Evolutionary conservation across 345 rosid genomes (phyloP).

Genomic region (Theobroma cacao): DNA sequence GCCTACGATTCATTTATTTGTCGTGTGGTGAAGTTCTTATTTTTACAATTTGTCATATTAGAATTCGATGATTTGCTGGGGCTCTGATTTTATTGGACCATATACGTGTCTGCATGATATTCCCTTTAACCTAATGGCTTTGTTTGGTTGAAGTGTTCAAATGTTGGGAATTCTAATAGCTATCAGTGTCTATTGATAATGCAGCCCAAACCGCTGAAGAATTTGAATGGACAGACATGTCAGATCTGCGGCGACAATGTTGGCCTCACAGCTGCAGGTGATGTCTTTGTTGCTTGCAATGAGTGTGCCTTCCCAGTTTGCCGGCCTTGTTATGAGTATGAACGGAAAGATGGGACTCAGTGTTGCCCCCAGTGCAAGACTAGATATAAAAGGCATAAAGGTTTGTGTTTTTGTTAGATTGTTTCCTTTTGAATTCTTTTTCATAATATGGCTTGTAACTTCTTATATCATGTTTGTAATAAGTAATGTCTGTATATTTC

Average conservation of each 20-base stretch:
- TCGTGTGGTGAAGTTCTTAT: neutral
- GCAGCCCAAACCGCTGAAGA: slow-evolving; percentile 89
- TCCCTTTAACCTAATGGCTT: neutral
- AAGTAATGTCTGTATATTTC: slow-evolving; percentile 17
- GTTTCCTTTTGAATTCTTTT: neutral
- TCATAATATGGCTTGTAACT: neutral
- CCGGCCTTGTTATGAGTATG: slow-evolving; percentile 97
- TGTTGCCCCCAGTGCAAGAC: slow-evolving; percentile 99
- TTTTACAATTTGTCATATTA: neutral
- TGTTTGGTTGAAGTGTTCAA: neutral
- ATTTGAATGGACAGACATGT: slow-evolving; percentile 72
- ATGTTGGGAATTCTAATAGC: slow-evolving; percentile 16
- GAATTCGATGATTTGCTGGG: neutral
- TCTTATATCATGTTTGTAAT: neutral
- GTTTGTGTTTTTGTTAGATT: slow-evolving; percentile 31
- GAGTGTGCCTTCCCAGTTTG: slow-evolving; percentile 99
- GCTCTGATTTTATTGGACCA: neutral
- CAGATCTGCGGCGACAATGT: slow-evolving; percentile 96
- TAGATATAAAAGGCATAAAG: slow-evolving; percentile 91
- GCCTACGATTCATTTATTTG: neutral
- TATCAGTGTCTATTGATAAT: slow-evolving; percentile 14
- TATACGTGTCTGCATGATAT: neutral
- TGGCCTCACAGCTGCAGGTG: slow-evolving; percentile 60
- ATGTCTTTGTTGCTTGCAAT: slow-evolving; percentile 92
- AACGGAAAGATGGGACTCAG: slow-evolving; percentile 97